Evolutionary conservation across 106 monocot species (phyloP).

Genomic region (Iris macrosiphon): DNA sequence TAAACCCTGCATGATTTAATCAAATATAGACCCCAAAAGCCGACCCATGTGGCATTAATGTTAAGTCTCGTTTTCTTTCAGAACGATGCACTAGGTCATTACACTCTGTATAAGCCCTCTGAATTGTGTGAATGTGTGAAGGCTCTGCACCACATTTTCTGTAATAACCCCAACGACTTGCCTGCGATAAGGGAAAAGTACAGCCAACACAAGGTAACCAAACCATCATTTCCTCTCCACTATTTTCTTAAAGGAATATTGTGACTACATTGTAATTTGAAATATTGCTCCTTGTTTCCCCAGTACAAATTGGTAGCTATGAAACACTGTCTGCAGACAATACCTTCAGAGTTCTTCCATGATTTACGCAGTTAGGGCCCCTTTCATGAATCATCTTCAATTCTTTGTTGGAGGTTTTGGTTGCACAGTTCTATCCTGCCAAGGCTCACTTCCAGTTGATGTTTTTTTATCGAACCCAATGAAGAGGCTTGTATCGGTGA

Average conservation of each 20-base stretch:
- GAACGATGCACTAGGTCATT: constrained; percentile 71
- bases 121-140: constrained; percentile 74
- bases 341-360: constrained; percentile 63
- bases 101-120: constrained; percentile 62
- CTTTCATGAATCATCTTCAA: too few relatives aligned
- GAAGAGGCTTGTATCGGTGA: too few relatives aligned
- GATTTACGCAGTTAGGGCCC: constrained; percentile 30
- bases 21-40: too few relatives aligned
- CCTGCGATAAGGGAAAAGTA: constrained; percentile 93
- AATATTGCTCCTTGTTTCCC: too few relatives aligned
- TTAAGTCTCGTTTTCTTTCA: constrained; percentile 20
- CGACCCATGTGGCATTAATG: too few relatives aligned
- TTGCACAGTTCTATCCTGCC: too few relatives aligned
- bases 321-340: constrained; percentile 62
- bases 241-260: too few relatives aligned
- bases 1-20: too few relatives aligned
- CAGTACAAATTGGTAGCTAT: constrained; percentile 97
- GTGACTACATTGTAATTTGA: too few relatives aligned
- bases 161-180: constrained; percentile 46
- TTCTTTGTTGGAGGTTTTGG: too few relatives aligned
- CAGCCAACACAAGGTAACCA: constrained; percentile 95
- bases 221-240: not conserved
- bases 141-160: constrained; percentile 56
- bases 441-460: too few relatives aligned
- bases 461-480: too few relatives aligned